Evolutionary conservation across 495 filamentous ascomycete species (phyloP).

Genomic region (Xanthoparmelia taractica): DNA sequence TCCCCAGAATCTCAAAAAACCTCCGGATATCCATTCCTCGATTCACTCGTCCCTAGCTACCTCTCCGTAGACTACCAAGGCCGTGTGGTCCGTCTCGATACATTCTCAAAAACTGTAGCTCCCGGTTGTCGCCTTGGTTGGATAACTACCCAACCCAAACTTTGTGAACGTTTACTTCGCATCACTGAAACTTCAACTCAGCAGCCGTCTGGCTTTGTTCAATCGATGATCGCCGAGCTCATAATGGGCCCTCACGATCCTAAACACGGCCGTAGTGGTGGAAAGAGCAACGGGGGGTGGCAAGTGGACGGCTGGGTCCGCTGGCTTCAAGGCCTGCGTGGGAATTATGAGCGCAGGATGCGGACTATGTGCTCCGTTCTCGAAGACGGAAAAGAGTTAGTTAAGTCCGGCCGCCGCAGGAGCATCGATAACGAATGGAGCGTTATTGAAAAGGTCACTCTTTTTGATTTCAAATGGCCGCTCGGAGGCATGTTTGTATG

Average conservation of each 20-base stretch:
- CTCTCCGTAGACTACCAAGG: slow-evolving; percentile 74
- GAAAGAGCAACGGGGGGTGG: slow-evolving; percentile 52
- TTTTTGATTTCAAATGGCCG: slow-evolving; percentile 70
- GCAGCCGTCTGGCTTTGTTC: slow-evolving; percentile 82
- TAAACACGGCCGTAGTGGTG: slow-evolving; percentile 33
- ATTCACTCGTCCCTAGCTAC: slow-evolving; percentile 73
- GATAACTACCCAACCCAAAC: slow-evolving; percentile 69
- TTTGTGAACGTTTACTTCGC: slow-evolving; percentile 64
- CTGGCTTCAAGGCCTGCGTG: slow-evolving; percentile 78
- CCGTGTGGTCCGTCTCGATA: slow-evolving; percentile 78
- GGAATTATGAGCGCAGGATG: slow-evolving; percentile 77
- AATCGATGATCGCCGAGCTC: slow-evolving; percentile 68
- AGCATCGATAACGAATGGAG: slow-evolving; percentile 50
- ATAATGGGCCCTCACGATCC: slow-evolving; percentile 58
- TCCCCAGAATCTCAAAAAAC: slow-evolving; percentile 37
- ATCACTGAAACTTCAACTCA: slow-evolving; percentile 71
- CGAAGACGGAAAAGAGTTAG: slow-evolving; percentile 52
- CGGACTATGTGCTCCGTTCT: slow-evolving; percentile 61
- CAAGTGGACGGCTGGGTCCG: slow-evolving; percentile 77
- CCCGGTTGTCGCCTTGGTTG: slow-evolving; percentile 71
- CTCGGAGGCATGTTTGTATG: slow-evolving; percentile 93
- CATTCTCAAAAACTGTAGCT: slow-evolving; percentile 74
- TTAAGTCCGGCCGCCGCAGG: slow-evolving; percentile 39
- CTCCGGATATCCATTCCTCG: slow-evolving; percentile 69
- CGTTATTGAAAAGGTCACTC: slow-evolving; percentile 57